Conservation (phyloP, 2,329 filamentous ascomycete species). For the Aureobasidium lini region DNA sequence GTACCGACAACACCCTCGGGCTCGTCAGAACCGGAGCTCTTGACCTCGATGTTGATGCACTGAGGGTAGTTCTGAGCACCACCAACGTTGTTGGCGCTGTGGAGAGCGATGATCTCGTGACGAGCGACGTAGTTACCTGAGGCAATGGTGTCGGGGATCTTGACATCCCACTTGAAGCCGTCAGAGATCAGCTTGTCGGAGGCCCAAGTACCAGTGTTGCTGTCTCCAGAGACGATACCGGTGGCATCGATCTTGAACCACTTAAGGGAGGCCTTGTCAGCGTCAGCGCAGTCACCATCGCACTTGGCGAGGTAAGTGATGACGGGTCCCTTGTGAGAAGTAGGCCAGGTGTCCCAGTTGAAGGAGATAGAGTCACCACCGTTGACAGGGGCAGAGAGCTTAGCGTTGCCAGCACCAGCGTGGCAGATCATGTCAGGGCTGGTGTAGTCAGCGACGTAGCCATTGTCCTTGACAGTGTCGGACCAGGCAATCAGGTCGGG, state of each 20-base stretch:
- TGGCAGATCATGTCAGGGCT: slow-evolving; percentile 36
- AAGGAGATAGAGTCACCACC: slow-evolving; percentile 54
- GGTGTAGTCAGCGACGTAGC: slow-evolving; percentile 24
- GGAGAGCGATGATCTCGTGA: slow-evolving; percentile 55
- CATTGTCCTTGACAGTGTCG: slow-evolving; percentile 37
- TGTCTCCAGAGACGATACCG: slow-evolving; percentile 43
- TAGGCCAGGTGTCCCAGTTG: slow-evolving; percentile 60
- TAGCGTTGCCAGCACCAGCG: slow-evolving; percentile 45
- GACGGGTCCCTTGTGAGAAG: slow-evolving; percentile 56
- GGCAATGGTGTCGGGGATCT: slow-evolving; percentile 46
- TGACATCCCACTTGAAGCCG: slow-evolving; percentile 42
- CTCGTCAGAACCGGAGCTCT: slow-evolving; percentile 43
- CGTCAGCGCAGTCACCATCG: slow-evolving; percentile 46
- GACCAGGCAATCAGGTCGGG: slow-evolving; percentile 48
- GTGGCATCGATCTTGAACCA: slow-evolving; percentile 58
- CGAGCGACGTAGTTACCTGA: slow-evolving; percentile 54
- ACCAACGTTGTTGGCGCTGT: slow-evolving; percentile 39
- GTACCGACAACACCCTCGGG: slow-evolving; percentile 45
- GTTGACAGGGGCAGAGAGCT: slow-evolving; percentile 47
- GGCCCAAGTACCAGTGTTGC: slow-evolving; percentile 46
- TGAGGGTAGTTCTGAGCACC: slow-evolving; percentile 41
- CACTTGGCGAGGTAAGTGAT: slow-evolving; percentile 58
- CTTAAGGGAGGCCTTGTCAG: slow-evolving; percentile 46
- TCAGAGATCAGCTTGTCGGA: slow-evolving; percentile 45
- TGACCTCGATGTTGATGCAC: slow-evolving; percentile 54